A percentile compares a stretch with the other conserved stretches of the same genome.
Evolutionary conservation across 2,329 filamentous ascomycete genomes (phyloP).

Genomic region (Colletotrichum truncatum): DNA sequence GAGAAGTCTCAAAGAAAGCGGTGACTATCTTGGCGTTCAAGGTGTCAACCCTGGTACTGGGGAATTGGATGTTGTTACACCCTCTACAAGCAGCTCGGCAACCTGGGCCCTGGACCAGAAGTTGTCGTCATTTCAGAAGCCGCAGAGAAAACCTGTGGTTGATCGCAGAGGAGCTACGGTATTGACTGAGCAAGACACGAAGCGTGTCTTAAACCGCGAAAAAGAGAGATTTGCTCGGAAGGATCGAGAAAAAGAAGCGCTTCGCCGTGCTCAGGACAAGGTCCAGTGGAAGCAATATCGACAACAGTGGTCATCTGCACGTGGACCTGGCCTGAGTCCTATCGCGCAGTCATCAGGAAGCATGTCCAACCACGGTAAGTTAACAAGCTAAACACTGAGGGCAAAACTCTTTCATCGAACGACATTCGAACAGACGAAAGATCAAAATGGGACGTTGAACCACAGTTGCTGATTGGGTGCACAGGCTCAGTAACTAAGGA

Average conservation of each 20-base stretch:
- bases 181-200: constrained; percentile 56
- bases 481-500: neutral
- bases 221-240: constrained; percentile 53
- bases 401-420: neutral
- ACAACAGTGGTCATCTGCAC: constrained; percentile 61
- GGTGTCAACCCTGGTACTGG: constrained; percentile 67
- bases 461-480: neutral
- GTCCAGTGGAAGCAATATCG: constrained; percentile 55
- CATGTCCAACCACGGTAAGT: constrained; percentile 23
- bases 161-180: constrained; percentile 50
- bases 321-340: constrained; percentile 58
- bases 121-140: constrained; percentile 42
- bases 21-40: constrained; percentile 67
- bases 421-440: neutral
- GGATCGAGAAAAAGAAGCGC: constrained; percentile 48
- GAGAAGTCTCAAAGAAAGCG: constrained; percentile 59
- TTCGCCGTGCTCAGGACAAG: constrained; percentile 42
- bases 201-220: constrained; percentile 39
- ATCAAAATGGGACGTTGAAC: too few species aligned
- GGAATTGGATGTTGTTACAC: constrained; percentile 59
- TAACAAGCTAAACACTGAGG: too few species aligned
- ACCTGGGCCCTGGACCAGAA: constrained; percentile 39
- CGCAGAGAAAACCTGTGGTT: constrained; percentile 44
- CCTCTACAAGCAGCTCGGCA: constrained; percentile 53
- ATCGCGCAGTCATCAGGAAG: constrained; percentile 51